A percentile compares a stretch with the other conserved stretches of the same genome.
Conservation (phyloP, 352 stramenopile genomes). For the Phytophthora foliorum region DNA sequence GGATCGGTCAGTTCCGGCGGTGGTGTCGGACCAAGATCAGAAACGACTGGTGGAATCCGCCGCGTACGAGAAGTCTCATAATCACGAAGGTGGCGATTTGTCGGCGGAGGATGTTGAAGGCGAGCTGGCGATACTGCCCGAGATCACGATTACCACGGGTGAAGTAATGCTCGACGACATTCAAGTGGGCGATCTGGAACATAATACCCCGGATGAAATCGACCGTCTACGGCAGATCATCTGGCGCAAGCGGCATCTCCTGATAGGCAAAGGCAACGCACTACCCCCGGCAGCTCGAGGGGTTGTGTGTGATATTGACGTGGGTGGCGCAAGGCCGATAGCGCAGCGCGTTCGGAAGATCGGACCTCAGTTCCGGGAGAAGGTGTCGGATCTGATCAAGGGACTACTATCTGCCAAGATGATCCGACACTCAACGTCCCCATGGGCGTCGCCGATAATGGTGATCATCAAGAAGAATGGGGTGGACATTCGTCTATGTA, state of each 20-base stretch:
- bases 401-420: too few relatives aligned
- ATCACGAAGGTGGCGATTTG: not conserved
- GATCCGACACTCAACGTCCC: not conserved
- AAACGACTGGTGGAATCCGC: too few relatives aligned
- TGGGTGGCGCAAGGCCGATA: slow-evolving; percentile 3
- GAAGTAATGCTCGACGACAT: slow-evolving; percentile 33
- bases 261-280: slow-evolving; percentile 43
- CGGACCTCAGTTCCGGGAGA: not conserved
- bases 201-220: slow-evolving; percentile 26
- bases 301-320: slow-evolving; percentile 31
- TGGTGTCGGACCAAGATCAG: too few relatives aligned
- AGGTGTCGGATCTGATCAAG: not conserved
- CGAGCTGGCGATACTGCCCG: slow-evolving; percentile 12
- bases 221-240: slow-evolving; percentile 27
- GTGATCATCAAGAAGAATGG: slow-evolving; percentile 1
- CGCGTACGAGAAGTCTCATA: too few relatives aligned
- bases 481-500: not conserved
- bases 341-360: slow-evolving; percentile 6
- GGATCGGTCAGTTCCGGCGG: too few relatives aligned
- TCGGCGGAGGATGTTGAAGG: not conserved
- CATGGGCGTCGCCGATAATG: too few relatives aligned
- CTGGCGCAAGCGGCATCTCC: slow-evolving; percentile 14
- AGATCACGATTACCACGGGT: not conserved
- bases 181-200: slow-evolving; percentile 15
- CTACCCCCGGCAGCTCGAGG: slow-evolving; percentile 21